Evolutionary conservation across 345 rosid genomes (phyloP).

Genomic region (Gossypium thurberi): DNA sequence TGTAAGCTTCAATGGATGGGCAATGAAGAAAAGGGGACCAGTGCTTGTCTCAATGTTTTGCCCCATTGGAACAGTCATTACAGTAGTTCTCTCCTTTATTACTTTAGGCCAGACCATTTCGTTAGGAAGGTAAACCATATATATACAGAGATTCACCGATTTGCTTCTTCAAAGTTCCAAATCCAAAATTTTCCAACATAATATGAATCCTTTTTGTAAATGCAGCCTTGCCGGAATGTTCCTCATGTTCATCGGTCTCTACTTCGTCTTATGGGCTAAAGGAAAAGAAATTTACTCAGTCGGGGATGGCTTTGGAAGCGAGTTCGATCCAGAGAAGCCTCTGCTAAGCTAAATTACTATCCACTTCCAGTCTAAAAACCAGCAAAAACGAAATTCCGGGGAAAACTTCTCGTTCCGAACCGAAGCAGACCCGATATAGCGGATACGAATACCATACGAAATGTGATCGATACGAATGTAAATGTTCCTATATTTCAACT

Average conservation of each 20-base stretch:
- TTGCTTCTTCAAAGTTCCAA: neutral
- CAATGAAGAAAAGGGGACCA: constrained; percentile 85
- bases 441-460: neutral
- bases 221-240: constrained; percentile 81
- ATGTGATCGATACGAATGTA: neutral
- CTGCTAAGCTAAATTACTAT: constrained; percentile 43
- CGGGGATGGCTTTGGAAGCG: constrained; percentile 30
- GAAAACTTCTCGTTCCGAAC: neutral
- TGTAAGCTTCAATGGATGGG: constrained; percentile 91
- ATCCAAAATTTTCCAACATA: neutral
- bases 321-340: constrained; percentile 55
- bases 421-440: neutral
- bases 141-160: neutral
- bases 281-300: constrained; percentile 50
- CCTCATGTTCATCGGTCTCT: constrained; percentile 73
- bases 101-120: constrained; percentile 56
- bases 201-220: neutral
- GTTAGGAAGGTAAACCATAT: constrained; percentile 56
- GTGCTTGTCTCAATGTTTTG: constrained; percentile 80
- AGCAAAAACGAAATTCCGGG: neutral
- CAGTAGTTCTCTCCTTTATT: constrained; percentile 50
- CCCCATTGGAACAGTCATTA: constrained; percentile 64
- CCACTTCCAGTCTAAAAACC: neutral
- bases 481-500: neutral
- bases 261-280: constrained; percentile 89